Base-by-base conservation (phyloP, 2,329 filamentous ascomycete species). In the Hypoxylon sp. region DNA sequence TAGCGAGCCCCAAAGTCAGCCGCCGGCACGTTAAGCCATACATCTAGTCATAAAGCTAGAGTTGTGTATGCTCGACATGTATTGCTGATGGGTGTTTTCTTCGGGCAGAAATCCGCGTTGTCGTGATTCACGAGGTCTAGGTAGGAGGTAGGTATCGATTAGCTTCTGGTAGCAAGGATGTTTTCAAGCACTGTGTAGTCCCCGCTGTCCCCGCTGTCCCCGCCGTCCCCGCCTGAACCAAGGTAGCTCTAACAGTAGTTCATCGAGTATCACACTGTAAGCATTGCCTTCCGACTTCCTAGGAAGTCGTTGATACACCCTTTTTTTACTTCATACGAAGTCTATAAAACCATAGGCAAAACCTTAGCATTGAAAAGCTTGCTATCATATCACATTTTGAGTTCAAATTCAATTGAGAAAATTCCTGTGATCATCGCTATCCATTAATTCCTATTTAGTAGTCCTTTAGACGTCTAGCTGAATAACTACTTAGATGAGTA, bases 1-100 rank as follows among this genome's bases (percentile, higher is more conserved):
- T 55, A 56, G 61, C 53, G 44, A 73, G 61, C 48, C 59, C 60
- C 68, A 62, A 65, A 65, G 66, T 64, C 62, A 72, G 60, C 63
- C 68, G 66, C 56, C 64, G 63, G 51, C 62, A 68, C 48, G 59
- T 24, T 56, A 56, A 44, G 24, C 59, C 58, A 32, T 56, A 60
- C 67, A 69, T 69, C 51, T 59, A 39, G 54, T 51, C 37, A 26
- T 11, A 3, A 49, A 51, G 5, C 19, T 7, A 48, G 19, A n/a
- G n/a, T 4, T 17, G 19, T 4, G 8, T 28, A 10, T 37, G 8
- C 48, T 32, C 5, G 22, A 32, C 26, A 51, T 58, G 28, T 39
- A 24, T 48, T 34, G 11, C 19, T 19, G 28, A 6, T 10, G 19
- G 24, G 0, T 8, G 6, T 11, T 51, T 52, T 47, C 19, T 56